Conservation (phyloP, 2,329 filamentous ascomycete species). For the Massarina eburnea region DNA sequence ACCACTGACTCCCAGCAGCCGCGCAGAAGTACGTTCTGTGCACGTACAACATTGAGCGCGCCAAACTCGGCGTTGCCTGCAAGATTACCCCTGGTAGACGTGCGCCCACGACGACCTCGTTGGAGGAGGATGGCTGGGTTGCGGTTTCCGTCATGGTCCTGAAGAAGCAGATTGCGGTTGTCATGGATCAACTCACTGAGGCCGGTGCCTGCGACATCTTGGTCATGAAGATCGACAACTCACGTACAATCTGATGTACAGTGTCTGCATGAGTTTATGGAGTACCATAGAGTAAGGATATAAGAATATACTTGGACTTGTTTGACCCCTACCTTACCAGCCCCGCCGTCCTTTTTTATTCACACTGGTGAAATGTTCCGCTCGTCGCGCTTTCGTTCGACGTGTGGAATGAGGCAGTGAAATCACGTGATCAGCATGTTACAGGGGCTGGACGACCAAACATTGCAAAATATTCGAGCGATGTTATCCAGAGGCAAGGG, state of each 20-base stretch:
- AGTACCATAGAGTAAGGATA: too few species aligned
- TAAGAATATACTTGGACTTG: neutral
- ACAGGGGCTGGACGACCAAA: too few species aligned
- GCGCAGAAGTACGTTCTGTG: constrained; percentile 93
- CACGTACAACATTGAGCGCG: constrained; percentile 88
- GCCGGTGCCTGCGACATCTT: constrained; percentile 83
- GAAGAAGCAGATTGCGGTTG: constrained; percentile 78
- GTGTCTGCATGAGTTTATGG: neutral
- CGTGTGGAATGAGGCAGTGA: neutral
- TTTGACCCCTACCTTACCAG: neutral
- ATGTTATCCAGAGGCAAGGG: too few species aligned
- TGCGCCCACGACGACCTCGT: constrained; percentile 84
- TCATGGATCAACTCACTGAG: constrained; percentile 80
- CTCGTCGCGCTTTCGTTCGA: too few species aligned
- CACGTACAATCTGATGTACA: constrained; percentile 36
- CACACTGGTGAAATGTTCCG: too few species aligned
- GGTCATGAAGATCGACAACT: constrained; percentile 83
- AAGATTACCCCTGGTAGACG: constrained; percentile 91
- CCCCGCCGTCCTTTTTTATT: too few species aligned
- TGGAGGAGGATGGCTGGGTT: constrained; percentile 90
- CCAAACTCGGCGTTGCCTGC: constrained; percentile 65
- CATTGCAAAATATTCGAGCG: too few species aligned
- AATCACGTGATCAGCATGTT: neutral
- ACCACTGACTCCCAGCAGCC: constrained; percentile 49
- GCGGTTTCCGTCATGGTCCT: constrained; percentile 94